Evolutionary conservation across 2,329 filamentous ascomycete species (phyloP).

Genomic region (Fusarium sp.): DNA sequence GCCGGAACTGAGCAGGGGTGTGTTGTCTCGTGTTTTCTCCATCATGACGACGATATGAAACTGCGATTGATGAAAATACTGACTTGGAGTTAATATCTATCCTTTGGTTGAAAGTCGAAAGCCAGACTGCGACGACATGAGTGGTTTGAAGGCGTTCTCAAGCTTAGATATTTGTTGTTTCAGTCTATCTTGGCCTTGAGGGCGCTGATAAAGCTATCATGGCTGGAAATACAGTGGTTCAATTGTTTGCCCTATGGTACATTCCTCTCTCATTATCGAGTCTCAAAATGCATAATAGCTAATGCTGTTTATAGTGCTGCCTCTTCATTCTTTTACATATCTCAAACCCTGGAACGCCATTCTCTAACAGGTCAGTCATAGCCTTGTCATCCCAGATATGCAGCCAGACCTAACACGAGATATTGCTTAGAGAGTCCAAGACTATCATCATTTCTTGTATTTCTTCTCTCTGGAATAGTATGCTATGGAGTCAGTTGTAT

Average conservation of each 20-base stretch:
- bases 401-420: background rate
- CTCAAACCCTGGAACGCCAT: constrained; percentile 57
- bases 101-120: background rate
- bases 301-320: constrained; percentile 50
- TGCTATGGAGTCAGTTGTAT: constrained; percentile 55
- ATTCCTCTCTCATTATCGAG: background rate
- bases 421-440: constrained; percentile 55
- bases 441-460: constrained; percentile 57
- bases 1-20: constrained; percentile 23
- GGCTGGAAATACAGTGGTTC: constrained; percentile 34
- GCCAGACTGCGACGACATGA: constrained; percentile 24
- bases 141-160: constrained; percentile 1
- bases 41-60: constrained; percentile 24
- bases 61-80: background rate
- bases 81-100: background rate
- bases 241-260: constrained; percentile 40
- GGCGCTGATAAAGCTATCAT: constrained; percentile 19
- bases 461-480: constrained; percentile 55
- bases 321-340: constrained; percentile 59
- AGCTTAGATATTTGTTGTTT: constrained; percentile 19
- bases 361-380: constrained; percentile 56
- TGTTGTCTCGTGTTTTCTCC: background rate
- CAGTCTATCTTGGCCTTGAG: constrained; percentile 13
- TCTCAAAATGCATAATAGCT: background rate
- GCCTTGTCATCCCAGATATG: background rate